These are phyloP conservation scores for Backusella psychrophila DNA, from an alignment of 192 early-diverging fungal genomes.

Conservation along the genomic window DNA sequence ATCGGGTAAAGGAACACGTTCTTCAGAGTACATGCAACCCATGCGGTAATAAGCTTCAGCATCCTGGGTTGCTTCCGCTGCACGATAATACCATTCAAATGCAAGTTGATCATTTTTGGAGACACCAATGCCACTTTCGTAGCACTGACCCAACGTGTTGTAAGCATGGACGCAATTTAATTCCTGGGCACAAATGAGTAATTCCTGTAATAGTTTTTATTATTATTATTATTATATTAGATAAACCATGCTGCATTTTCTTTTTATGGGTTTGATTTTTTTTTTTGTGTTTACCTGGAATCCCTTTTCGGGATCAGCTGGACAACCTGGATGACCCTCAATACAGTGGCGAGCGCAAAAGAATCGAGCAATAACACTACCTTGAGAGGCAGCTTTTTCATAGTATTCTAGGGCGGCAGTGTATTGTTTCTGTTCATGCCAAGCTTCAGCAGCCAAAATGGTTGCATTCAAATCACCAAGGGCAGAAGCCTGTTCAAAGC, in stretches of 20 bases:
- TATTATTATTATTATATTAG: not conserved
- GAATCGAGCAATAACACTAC: conserved; percentile 22
- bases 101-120: conserved; percentile 17
- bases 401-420: conserved; percentile 26
- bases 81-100: conserved; percentile 28
- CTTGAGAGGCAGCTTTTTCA: conserved; percentile 25
- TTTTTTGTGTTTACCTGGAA: conserved; percentile 17
- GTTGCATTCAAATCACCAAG: conserved; percentile 31
- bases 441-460: conserved; percentile 25
- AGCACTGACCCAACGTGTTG: conserved; percentile 30
- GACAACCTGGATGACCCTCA: conserved; percentile 20
- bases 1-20: not conserved
- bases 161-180: conserved; percentile 26
- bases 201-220: conserved; percentile 10
- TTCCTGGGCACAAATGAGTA: conserved; percentile 30
- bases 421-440: conserved; percentile 29
- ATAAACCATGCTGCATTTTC: not conserved
- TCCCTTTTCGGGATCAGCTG: conserved; percentile 16
- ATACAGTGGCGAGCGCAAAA: conserved; percentile 30
- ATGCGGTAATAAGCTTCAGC: conserved; percentile 34
- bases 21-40: conserved; percentile 16
- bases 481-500: conserved; percentile 28
- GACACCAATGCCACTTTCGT: conserved; percentile 32
- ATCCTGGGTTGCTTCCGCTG: conserved; percentile 23
- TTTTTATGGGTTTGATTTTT: not conserved